Conservation (phyloP, 2,329 filamentous ascomycete genomes). For the Ceratocystis harringtonii region DNA sequence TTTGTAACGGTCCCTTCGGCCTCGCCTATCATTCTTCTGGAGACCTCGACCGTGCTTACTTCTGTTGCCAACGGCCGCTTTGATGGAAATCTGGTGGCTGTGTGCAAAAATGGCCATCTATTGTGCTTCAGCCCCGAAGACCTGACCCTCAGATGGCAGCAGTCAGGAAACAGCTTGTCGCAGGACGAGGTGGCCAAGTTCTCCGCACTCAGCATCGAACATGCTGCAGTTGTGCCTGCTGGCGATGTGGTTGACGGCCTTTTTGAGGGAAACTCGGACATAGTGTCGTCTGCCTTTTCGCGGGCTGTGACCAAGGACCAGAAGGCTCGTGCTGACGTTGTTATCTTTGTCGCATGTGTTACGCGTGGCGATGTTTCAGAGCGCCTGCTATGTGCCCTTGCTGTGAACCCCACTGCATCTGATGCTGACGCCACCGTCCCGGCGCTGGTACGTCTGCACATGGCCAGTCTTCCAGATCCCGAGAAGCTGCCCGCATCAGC, state of each 20-base stretch:
- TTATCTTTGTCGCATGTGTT: conserved; percentile 29
- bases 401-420: conserved; percentile 17
- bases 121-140: conserved; percentile 44
- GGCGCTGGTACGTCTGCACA: conserved; percentile 27
- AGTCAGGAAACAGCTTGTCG: conserved; percentile 29
- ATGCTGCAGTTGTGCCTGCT: conserved; percentile 32
- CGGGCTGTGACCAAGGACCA: conserved; percentile 5
- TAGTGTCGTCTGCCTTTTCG: conserved; percentile 16
- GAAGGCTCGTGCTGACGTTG: conserved; percentile 33
- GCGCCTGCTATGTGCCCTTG: conserved; percentile 26
- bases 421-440: conserved; percentile 18
- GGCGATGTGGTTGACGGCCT: conserved; percentile 38
- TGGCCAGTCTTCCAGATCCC: conserved; percentile 26
- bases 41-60: conserved; percentile 14
- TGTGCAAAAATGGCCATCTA: conserved; percentile 47
- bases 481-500: conserved; percentile 6
- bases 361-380: conserved; percentile 18
- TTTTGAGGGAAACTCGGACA: conserved; percentile 39
- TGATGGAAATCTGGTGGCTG: conserved; percentile 31
- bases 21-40: conserved; percentile 22
- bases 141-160: conserved; percentile 34
- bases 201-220: conserved; percentile 32
- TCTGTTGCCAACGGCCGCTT: conserved; percentile 9
- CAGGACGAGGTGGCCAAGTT: conserved; percentile 27
- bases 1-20: conserved; percentile 30